phyloP scores from a whole-genome alignment of 2,329 filamentous ascomycete genomes.

The Dactylellina leptospora region DNA sequence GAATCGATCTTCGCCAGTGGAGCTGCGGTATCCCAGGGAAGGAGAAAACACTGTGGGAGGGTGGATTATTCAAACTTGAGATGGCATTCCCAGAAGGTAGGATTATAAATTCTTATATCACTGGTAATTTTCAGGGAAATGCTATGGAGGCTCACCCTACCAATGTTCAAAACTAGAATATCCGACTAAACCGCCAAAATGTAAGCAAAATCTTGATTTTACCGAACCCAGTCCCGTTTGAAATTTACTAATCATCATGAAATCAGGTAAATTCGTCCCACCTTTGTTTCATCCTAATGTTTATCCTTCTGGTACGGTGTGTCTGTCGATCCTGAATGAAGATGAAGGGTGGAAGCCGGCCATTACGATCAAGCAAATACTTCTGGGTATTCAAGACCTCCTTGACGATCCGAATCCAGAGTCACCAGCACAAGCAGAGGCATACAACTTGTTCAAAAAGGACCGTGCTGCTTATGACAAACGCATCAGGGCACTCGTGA shows the following conservation, averaged over 20 bases:
- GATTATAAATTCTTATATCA: neutral
- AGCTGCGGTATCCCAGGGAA: conserved; percentile 97
- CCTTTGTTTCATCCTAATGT: conserved; percentile 98
- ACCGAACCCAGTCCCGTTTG: neutral
- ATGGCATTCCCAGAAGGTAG: conserved; percentile 92
- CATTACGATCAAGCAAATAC: conserved; percentile 97
- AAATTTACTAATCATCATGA: no score
- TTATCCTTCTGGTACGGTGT: conserved; percentile 97
- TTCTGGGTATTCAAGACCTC: conserved; percentile 93
- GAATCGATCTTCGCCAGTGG: conserved; percentile 93
- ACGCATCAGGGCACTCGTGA: conserved; percentile 82
- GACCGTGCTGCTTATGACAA: conserved; percentile 87
- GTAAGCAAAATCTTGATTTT: conserved; percentile 68
- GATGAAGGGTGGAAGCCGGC: conserved; percentile 98
- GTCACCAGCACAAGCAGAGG: conserved; percentile 94
- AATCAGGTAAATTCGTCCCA: conserved; percentile 95
- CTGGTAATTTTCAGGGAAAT: no score
- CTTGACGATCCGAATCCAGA: conserved; percentile 97
- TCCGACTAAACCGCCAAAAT: conserved; percentile 98
- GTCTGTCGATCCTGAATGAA: conserved; percentile 95
- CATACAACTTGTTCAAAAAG: conserved; percentile 95
- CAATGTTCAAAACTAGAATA: conserved; percentile 72
- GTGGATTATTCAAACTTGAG: conserved; percentile 93
- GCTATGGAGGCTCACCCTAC: conserved; percentile 21
- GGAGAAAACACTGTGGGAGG: conserved; percentile 96